phyloP scores from a whole-genome alignment of 1,284 basidiomycete genomes.

The Exobasidium cylindrosporum region DNA sequence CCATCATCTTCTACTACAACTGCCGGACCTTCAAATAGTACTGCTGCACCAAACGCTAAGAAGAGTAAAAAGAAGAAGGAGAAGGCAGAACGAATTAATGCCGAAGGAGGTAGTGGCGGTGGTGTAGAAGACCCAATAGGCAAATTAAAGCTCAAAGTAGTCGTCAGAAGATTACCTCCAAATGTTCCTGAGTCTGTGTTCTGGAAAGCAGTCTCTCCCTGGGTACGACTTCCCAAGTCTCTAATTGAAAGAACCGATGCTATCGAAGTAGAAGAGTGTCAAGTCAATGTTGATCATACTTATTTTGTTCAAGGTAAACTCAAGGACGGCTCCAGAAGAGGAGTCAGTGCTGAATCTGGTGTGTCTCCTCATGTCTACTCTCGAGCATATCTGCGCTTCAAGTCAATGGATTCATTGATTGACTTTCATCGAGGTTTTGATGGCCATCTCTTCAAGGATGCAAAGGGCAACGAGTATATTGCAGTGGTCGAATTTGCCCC shows the following conservation, averaged over 20 bases:
- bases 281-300: slow-evolving; percentile 50
- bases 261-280: slow-evolving; percentile 65
- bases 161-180: slow-evolving; percentile 83
- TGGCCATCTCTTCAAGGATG: slow-evolving; percentile 86
- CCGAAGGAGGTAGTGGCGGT: background rate
- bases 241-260: slow-evolving; percentile 59
- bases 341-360: background rate
- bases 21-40: background rate
- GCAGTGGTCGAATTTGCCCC: slow-evolving; percentile 92
- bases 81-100: slow-evolving; percentile 5
- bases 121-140: background rate
- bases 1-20: background rate
- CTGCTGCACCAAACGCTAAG: background rate
- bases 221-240: slow-evolving; percentile 73
- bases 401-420: slow-evolving; percentile 68
- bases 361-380: slow-evolving; percentile 57
- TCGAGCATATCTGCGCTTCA: slow-evolving; percentile 89
- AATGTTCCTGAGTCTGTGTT: slow-evolving; percentile 88
- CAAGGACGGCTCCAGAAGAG: slow-evolving; percentile 20
- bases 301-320: slow-evolving; percentile 38
- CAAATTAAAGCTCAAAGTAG: slow-evolving; percentile 68
- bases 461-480: slow-evolving; percentile 79
- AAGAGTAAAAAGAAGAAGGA: slow-evolving; percentile 13
- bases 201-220: slow-evolving; percentile 81
- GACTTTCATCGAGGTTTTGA: slow-evolving; percentile 81